A percentile compares a stretch with the other conserved stretches of the same genome.
Evolutionary conservation across 768 basidiomycete genomes (phyloP).

Genomic region (Candolleomyces aberdarensis): DNA sequence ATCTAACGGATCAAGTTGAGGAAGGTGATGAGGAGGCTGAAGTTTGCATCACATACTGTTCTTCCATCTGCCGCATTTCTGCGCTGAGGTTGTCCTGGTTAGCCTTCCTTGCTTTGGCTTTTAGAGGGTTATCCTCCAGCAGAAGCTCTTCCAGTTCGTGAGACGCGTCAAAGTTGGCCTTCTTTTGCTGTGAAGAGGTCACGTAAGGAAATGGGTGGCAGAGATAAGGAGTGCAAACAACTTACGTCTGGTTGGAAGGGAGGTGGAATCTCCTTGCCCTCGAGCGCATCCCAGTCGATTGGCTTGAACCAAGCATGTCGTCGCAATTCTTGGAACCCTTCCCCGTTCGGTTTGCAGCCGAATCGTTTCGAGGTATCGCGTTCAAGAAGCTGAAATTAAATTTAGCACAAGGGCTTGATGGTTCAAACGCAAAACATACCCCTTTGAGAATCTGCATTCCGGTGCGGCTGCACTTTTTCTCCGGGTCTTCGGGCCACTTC

Average conservation of each 20-base stretch:
- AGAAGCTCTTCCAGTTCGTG: constrained; percentile 96
- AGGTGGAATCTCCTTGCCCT: constrained; percentile 68
- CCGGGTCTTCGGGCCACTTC: constrained; percentile 88
- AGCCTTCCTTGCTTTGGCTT: constrained; percentile 88
- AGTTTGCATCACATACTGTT: constrained; percentile 63
- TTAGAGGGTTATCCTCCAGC: constrained; percentile 94
- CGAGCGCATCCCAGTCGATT: constrained; percentile 89
- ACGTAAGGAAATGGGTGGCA: constrained; percentile 9
- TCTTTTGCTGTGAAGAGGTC: constrained; percentile 74
- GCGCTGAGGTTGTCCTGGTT: constrained; percentile 85
- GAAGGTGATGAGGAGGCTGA: not conserved
- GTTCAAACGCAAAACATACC: constrained; percentile 46
- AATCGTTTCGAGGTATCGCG: constrained; percentile 78
- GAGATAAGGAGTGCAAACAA: constrained; percentile 14
- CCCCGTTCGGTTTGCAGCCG: constrained; percentile 77
- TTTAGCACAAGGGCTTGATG: constrained; percentile 7
- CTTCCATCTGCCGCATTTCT: constrained; percentile 98
- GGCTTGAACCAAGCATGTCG: constrained; percentile 81
- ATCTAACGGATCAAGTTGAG: constrained; percentile 43
- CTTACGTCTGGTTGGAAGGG: constrained; percentile 89
- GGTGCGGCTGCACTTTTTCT: constrained; percentile 67
- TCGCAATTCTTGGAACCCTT: constrained; percentile 77
- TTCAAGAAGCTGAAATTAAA: constrained; percentile 66
- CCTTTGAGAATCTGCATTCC: constrained; percentile 79
- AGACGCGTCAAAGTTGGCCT: constrained; percentile 98